A percentile compares a stretch with the other conserved stretches of the same genome.
phyloP scores from a whole-genome alignment of 2,329 filamentous ascomycete genomes.

The Raffaelea arxii region DNA sequence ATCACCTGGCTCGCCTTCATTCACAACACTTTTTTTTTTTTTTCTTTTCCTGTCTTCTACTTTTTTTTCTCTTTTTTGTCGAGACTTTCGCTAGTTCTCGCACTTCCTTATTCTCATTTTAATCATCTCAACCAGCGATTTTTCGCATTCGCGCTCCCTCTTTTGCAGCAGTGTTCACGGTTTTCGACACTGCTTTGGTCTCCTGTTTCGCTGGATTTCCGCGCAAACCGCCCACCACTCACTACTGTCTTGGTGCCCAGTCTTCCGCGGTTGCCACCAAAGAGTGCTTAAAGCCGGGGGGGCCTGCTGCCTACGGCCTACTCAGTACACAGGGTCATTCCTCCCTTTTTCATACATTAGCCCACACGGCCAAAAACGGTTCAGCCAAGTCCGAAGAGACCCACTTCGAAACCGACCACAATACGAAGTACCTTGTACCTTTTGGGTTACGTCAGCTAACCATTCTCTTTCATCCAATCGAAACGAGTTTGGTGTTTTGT shows the following conservation, averaged over 20 bases:
- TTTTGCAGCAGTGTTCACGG: too few relatives aligned
- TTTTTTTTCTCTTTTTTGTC: constrained; percentile 13
- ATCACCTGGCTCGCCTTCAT: background rate
- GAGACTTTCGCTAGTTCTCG: constrained; percentile 41
- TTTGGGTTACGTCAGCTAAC: constrained; percentile 15
- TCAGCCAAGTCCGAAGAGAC: background rate
- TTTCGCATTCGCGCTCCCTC: background rate
- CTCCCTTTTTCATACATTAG: constrained; percentile 9
- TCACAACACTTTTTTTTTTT: constrained; percentile 13
- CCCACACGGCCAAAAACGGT: constrained; percentile 4
- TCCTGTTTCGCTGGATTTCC: background rate
- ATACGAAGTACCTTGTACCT: constrained; percentile 4
- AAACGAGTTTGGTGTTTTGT: background rate
- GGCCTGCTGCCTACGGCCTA: background rate
- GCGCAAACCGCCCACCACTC: background rate
- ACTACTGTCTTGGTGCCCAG: constrained; percentile 19
- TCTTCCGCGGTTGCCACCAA: background rate
- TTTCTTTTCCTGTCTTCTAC: constrained; percentile 10
- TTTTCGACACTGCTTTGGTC: too few relatives aligned
- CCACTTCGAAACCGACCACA: background rate
- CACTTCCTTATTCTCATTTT: constrained; percentile 11
- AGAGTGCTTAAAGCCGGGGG: background rate
- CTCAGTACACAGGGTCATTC: background rate
- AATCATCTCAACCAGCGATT: background rate
- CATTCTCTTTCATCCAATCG: constrained; percentile 7